Conservation (phyloP, 2,329 filamentous ascomycete species). For the Colletotrichum aenigma region DNA sequence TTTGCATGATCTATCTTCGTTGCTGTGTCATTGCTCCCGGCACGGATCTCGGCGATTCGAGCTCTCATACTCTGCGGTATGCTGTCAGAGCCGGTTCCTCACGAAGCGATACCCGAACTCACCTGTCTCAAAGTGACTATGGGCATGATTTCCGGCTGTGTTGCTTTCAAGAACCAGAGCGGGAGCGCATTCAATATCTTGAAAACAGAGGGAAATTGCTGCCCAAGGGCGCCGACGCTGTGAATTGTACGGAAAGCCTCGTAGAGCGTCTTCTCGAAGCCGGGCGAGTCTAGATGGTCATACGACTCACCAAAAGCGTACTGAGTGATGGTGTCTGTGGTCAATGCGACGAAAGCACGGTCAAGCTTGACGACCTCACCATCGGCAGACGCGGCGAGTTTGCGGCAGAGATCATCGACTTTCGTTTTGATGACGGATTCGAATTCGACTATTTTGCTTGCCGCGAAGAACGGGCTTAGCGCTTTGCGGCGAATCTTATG, state of each 20-base stretch:
- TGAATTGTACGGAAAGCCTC: slow-evolving; percentile 27
- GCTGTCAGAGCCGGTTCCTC: not conserved
- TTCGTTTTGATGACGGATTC: slow-evolving; percentile 27
- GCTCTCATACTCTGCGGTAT: not conserved
- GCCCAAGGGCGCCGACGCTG: slow-evolving; percentile 27
- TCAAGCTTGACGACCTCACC: slow-evolving; percentile 23
- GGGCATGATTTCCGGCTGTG: slow-evolving; percentile 24
- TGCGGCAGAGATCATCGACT: slow-evolving; percentile 29
- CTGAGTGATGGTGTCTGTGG: slow-evolving; percentile 39
- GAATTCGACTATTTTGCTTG: not conserved
- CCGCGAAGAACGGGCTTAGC: slow-evolving; percentile 33
- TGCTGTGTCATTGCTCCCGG: slow-evolving; percentile 4
- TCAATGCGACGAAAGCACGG: slow-evolving; percentile 30
- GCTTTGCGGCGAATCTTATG: slow-evolving; percentile 36
- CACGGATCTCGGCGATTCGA: not conserved
- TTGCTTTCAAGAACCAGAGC: slow-evolving; percentile 22
- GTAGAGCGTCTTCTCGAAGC: slow-evolving; percentile 28
- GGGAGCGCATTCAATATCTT: slow-evolving; percentile 27
- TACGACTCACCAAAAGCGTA: slow-evolving; percentile 39
- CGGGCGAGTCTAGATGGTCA: slow-evolving; percentile 31
- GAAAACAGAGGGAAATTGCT: slow-evolving; percentile 32
- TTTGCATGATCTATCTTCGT: slow-evolving; percentile 21
- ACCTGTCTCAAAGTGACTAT: slow-evolving; percentile 21
- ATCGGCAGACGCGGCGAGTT: slow-evolving; percentile 23
- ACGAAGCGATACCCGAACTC: no score